A percentile compares a stretch with the other conserved stretches of the same genome.
Evolutionary conservation across 352 stramenopile genomes (phyloP).

Genomic region (Peronosclerospora sorghi): DNA sequence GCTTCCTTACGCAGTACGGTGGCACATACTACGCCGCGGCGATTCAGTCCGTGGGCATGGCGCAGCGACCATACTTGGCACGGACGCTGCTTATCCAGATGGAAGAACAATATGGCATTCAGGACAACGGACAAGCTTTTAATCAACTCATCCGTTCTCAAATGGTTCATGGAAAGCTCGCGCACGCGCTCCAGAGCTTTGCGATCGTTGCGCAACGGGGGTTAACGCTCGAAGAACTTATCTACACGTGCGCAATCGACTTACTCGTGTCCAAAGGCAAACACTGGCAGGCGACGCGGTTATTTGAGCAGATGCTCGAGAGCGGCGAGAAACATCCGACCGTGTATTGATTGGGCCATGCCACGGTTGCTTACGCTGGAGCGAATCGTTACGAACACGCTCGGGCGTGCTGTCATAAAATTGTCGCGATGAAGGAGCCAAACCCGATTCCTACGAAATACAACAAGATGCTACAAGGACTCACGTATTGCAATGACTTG

Average conservation of each 20-base stretch:
- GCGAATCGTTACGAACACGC: constrained; percentile 52
- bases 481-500: constrained; percentile 45
- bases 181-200: constrained; percentile 72
- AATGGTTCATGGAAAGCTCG: constrained; percentile 48
- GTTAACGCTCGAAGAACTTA: constrained; percentile 45
- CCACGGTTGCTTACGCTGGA: constrained; percentile 69
- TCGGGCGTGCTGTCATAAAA: constrained; percentile 59
- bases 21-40: constrained; percentile 47
- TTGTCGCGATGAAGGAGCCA: constrained; percentile 35
- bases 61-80: constrained; percentile 33
- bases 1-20: too few relatives aligned
- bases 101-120: constrained; percentile 38
- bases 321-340: constrained; percentile 39
- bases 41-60: constrained; percentile 63
- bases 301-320: constrained; percentile 71
- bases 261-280: constrained; percentile 31
- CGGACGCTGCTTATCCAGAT: constrained; percentile 52
- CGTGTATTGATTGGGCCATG: constrained; percentile 63
- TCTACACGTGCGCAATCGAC: constrained; percentile 72
- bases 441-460: constrained; percentile 40
- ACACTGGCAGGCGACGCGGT: constrained; percentile 51
- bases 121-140: constrained; percentile 35
- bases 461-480: constrained; percentile 48
- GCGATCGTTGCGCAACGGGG: constrained; percentile 37
- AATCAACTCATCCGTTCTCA: constrained; percentile 73